These are phyloP conservation scores for Leccinum uliginosum DNA, from an alignment of 768 basidiomycete species.

Conservation along the genomic window DNA sequence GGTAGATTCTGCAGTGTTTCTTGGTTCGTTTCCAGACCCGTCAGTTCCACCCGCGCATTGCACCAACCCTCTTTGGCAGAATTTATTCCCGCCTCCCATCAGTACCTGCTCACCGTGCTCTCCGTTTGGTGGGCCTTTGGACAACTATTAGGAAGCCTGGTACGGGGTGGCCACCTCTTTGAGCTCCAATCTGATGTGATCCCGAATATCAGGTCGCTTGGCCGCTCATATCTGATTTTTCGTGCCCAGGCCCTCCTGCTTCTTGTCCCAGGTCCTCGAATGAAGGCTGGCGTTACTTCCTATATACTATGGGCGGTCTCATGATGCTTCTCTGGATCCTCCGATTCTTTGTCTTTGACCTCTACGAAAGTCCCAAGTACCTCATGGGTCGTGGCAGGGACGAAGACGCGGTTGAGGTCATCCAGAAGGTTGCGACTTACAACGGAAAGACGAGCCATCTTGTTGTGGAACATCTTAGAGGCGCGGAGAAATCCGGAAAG, in stretches of 20 bases:
- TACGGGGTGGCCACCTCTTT: slow-evolving; percentile 10
- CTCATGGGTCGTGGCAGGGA: slow-evolving; percentile 67
- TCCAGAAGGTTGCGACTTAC: slow-evolving; percentile 57
- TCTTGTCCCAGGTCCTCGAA: slow-evolving; percentile 53
- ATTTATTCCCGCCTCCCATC: slow-evolving; percentile 66
- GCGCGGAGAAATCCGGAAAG: slow-evolving; percentile 11
- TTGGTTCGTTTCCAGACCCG: slow-evolving; percentile 41
- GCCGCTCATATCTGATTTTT: slow-evolving; percentile 68
- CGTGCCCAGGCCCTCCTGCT: slow-evolving; percentile 47
- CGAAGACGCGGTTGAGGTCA: slow-evolving; percentile 53
- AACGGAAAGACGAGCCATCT: slow-evolving; percentile 51
- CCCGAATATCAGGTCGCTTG: slow-evolving; percentile 50
- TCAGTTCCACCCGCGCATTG: not conserved
- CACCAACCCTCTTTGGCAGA: slow-evolving; percentile 35
- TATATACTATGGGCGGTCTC: slow-evolving; percentile 68
- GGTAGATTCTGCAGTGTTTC: slow-evolving; percentile 72
- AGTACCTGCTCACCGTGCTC: slow-evolving; percentile 70
- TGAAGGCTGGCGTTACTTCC: slow-evolving; percentile 72
- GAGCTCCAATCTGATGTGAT: not conserved
- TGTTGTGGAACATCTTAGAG: slow-evolving; percentile 46
- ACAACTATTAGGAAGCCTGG: slow-evolving; percentile 56
- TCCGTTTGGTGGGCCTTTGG: slow-evolving; percentile 82
- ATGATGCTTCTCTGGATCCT: slow-evolving; percentile 59
- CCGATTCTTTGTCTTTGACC: slow-evolving; percentile 62
- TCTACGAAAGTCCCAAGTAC: slow-evolving; percentile 69